Evolutionary conservation across 2,329 filamentous ascomycete genomes (phyloP).

Genomic region (Pleomassaria siparia): DNA sequence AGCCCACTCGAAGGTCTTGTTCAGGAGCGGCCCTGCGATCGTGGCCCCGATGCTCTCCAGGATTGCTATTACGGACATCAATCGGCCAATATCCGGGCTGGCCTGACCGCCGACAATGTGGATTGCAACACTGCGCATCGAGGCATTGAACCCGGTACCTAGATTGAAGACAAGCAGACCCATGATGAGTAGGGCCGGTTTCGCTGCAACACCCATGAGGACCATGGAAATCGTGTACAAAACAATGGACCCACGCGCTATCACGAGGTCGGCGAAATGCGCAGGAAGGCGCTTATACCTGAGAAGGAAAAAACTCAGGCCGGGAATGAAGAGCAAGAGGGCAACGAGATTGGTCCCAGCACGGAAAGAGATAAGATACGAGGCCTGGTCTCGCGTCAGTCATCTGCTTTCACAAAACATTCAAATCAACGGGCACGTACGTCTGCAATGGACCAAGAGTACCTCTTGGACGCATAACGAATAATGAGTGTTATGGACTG

Average conservation of each 20-base stretch:
- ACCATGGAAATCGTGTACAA: constrained; percentile 49
- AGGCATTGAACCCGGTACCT: constrained; percentile 51
- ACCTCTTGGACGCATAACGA: constrained; percentile 56
- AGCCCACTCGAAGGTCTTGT: constrained; percentile 50
- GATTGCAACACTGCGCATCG: constrained; percentile 51
- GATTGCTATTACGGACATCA: constrained; percentile 54
- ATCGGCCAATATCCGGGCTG: constrained; percentile 46
- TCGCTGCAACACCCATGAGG: constrained; percentile 49
- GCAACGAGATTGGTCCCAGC: constrained; percentile 51
- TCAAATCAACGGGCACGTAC: constrained; percentile 7
- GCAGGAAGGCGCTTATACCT: constrained; percentile 39
- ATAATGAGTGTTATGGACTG: constrained; percentile 51
- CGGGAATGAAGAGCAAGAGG: constrained; percentile 50
- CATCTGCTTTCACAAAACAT: constrained; percentile 9
- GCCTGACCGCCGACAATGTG: constrained; percentile 50
- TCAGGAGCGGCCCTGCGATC: constrained; percentile 50
- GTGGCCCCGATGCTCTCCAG: constrained; percentile 51
- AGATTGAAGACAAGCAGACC: constrained; percentile 52
- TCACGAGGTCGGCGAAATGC: constrained; percentile 49
- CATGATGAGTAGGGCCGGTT: constrained; percentile 46
- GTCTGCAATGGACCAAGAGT: constrained; percentile 50
- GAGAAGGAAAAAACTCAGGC: constrained; percentile 43
- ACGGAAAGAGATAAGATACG: constrained; percentile 49
- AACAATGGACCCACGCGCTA: constrained; percentile 50
- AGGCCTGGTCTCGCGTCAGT: constrained; percentile 40